phyloP scores from a whole-genome alignment of 129 eudicot genomes.

The Escallonia rubra region DNA sequence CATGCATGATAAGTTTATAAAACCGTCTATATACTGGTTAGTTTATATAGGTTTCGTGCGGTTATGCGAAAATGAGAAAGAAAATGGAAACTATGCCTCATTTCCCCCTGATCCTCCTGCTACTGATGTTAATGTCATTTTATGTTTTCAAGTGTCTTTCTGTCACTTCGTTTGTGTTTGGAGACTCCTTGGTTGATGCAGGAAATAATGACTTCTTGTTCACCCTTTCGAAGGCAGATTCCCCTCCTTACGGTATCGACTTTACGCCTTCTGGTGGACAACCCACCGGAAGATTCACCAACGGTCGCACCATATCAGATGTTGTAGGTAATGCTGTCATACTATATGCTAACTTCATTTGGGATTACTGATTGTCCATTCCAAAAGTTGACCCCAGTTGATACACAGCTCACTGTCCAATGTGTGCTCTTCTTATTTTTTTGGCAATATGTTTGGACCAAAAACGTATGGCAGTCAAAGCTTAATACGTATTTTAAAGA shows the following conservation, averaged over 20 bases:
- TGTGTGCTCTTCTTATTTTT: neutral
- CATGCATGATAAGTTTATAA: too few species aligned
- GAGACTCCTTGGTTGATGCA: constrained; percentile 61
- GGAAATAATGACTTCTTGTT: constrained; percentile 58
- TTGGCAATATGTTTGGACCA: neutral
- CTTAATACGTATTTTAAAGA: too few species aligned
- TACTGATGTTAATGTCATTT: neutral
- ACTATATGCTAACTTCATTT: neutral
- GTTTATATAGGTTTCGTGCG: too few species aligned
- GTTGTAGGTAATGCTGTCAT: constrained; percentile 35
- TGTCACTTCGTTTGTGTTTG: constrained; percentile 44
- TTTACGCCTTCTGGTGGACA: constrained; percentile 50
- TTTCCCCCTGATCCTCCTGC: too few species aligned
- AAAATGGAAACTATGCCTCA: too few species aligned
- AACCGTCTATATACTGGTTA: too few species aligned
- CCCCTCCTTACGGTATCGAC: constrained; percentile 72
- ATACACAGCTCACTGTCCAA: neutral
- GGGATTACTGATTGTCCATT: too few species aligned
- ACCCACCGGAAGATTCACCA: constrained; percentile 74
- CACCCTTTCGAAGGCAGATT: constrained; percentile 61
- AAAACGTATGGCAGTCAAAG: neutral
- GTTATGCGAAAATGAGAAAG: too few species aligned
- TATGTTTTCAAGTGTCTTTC: constrained; percentile 22
- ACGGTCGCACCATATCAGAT: constrained; percentile 61
- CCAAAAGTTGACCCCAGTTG: neutral